A percentile compares a stretch with the other conserved stretches of the same genome.
These are phyloP conservation scores for Stentor roeselii DNA, from an alignment of 73 alveolate genomes.

Conservation along the genomic window DNA sequence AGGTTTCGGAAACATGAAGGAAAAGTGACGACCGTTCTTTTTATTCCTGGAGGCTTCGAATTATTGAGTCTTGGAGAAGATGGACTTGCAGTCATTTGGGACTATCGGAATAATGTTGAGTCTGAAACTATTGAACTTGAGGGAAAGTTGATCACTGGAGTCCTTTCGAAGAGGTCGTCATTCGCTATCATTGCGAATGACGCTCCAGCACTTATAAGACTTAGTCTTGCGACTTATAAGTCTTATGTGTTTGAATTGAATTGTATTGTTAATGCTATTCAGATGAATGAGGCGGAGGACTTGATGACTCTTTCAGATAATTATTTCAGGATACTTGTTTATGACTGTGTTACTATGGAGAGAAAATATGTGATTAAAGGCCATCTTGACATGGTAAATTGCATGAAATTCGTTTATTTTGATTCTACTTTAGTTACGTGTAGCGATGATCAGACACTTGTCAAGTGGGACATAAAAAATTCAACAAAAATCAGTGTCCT, in stretches of 20 bases:
- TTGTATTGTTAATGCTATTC: not conserved
- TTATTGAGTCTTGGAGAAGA: not conserved
- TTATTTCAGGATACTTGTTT: not conserved
- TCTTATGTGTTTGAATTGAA: not conserved
- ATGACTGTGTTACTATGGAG: not conserved
- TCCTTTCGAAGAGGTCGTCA: not conserved
- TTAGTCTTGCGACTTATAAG: not conserved
- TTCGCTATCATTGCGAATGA: not conserved
- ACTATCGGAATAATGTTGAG: not conserved
- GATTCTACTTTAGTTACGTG: not conserved
- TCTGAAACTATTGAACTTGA: not conserved
- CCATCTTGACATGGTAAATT: not conserved
- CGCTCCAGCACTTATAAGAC: not conserved
- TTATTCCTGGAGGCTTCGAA: conserved; percentile 1
- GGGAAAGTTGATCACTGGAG: not conserved
- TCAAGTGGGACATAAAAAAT: not conserved
- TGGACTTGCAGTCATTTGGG: not conserved
- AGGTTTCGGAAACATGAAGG: not conserved
- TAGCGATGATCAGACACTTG: not conserved
- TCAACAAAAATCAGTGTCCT: not conserved
- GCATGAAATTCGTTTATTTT: not conserved
- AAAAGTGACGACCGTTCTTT: not conserved
- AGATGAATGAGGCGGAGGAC: not conserved
- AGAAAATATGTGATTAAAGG: not conserved
- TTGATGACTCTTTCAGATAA: not conserved